Base-by-base conservation (phyloP, 495 filamentous ascomycete species). In the Penicillium manginii region DNA sequence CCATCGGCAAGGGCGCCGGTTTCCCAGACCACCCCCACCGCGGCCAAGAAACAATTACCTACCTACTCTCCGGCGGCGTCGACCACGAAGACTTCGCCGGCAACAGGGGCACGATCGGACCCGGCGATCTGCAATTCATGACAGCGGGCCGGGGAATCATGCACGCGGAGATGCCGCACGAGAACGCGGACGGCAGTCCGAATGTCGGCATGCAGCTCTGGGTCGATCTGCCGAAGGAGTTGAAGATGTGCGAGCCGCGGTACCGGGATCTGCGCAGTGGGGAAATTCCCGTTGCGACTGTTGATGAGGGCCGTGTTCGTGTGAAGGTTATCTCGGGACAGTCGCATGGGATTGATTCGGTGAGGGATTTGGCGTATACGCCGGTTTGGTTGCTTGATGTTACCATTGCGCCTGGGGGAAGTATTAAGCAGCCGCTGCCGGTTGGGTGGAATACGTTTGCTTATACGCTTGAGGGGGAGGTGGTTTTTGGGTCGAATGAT, bases 71-170 rank as follows among this genome's bases (percentile, higher is more conserved):
- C 2, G 93, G 93, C 52, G 91, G 82, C 0, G 87, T 97, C 56
- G 93, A 97, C 77, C 93, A 98, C 64, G 94, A 97, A 76, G 93
- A 98, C 66, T 98, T 98, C 58, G 89, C 91, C 2, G 94, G 94
- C 3, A 88, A 96, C 76, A 83, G 81, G 35, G 94, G 93, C 49
- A 93, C 89, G 5, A 93, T 98, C 60, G 83, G 88, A 50, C 72
- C 88, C 0, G 93, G 93, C 3, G 94, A 96, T 57, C 73, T 98
- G 42, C 93, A 98, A 69, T 98, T 98, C 84, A 98, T 98, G 93
- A 97, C 93, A 0, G 93, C 93, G 4, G 93, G 93, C 0, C 78
- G 84, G 4, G 93, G 93, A 6, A 96, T 97, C 67, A 89, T 98
- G 82, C 93, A 98, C 68, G 91, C 94, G 10, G 93, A 98, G 77